Percentiles rank a stretch among this genome's conserved stretches.
These are phyloP conservation scores for Pyronema omphalodes DNA, from an alignment of 495 filamentous ascomycete genomes.

Conservation along the genomic window DNA sequence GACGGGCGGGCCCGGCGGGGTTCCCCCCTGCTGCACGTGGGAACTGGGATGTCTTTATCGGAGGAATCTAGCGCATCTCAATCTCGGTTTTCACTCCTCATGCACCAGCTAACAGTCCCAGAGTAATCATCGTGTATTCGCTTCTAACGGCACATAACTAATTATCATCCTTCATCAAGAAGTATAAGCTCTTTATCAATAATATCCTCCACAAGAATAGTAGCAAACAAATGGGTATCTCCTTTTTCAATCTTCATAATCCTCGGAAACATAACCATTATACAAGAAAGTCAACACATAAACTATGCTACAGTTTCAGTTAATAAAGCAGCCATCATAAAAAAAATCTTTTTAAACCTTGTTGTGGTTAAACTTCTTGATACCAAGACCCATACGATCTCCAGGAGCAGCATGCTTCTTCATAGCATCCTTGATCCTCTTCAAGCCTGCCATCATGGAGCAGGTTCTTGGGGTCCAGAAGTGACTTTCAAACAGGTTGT, in stretches of 20 bases:
- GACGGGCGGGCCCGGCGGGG: too few relatives aligned
- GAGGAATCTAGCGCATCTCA: too few relatives aligned
- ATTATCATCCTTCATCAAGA: too few relatives aligned
- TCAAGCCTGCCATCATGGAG: conserved; percentile 2
- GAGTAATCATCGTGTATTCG: too few relatives aligned
- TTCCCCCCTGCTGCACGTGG: too few relatives aligned
- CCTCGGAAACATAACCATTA: neutral
- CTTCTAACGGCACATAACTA: too few relatives aligned
- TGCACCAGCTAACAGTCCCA: too few relatives aligned
- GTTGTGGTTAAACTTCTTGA: neutral
- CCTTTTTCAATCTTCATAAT: neutral
- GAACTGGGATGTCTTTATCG: too few relatives aligned
- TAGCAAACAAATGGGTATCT: neutral
- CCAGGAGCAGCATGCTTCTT: conserved; percentile 4
- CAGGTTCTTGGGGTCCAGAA: conserved; percentile 1
- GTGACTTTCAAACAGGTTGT: conserved; percentile 1
- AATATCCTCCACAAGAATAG: too few relatives aligned
- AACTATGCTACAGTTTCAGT: neutral
- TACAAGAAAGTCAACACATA: neutral
- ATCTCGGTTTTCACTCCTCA: too few relatives aligned
- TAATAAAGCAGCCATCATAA: neutral
- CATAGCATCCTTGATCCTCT: conserved; percentile 4
- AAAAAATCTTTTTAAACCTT: neutral
- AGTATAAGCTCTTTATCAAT: too few relatives aligned
- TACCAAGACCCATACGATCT: neutral